Base-by-base conservation (phyloP, 2,329 filamentous ascomycete species). In the Capronia coronata region DNA sequence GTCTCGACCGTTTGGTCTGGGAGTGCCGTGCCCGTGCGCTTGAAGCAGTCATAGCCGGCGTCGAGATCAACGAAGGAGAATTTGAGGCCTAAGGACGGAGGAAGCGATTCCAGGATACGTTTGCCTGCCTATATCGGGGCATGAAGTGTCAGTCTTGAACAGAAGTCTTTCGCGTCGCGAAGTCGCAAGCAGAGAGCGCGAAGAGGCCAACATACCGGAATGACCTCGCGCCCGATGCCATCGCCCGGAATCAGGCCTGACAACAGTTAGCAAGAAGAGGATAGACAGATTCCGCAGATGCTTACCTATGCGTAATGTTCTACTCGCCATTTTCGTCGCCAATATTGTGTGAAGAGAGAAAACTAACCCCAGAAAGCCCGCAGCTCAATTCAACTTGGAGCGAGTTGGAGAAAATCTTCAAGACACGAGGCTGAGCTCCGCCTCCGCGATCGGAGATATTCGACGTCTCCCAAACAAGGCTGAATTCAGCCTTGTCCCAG, bases 211-310 rank as follows among this genome's bases (percentile, higher is more conserved):
- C 65, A 51, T 65, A 75, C 86, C 59, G 93, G 93, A 70, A 98
- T 97, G 68, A 98, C 93, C 74, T 98, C 93, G 67, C 87, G 87
- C 72, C 93, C 93, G 72, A 98, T 98, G 71, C 93, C 93, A 73
- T 98, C 93, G 66, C 93, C 93, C 63, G 93, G 87, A 67, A 98
- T 97, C 63, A 97, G 86, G 68, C 90, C 83, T 70, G 45, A 22
- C 13, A 21, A 19, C 43, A n/a, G 16, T 29, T 32, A 45, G 14
- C 9, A 14, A 19, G 14, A 23, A 9, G 11, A 30, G 6, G 41
- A 23, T 29, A 11, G 14, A n/a, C 23, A 48, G 7, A 19, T 14
- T 8, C n/a, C 3, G 19, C 2, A 9, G 6, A n/a, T 27, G 41
- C 46, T 11, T 46, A 53, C 53, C 53, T 53, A 56, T 56, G 21